phyloP scores from a whole-genome alignment of 2,329 filamentous ascomycete genomes.

The Xylaria sp. region DNA sequence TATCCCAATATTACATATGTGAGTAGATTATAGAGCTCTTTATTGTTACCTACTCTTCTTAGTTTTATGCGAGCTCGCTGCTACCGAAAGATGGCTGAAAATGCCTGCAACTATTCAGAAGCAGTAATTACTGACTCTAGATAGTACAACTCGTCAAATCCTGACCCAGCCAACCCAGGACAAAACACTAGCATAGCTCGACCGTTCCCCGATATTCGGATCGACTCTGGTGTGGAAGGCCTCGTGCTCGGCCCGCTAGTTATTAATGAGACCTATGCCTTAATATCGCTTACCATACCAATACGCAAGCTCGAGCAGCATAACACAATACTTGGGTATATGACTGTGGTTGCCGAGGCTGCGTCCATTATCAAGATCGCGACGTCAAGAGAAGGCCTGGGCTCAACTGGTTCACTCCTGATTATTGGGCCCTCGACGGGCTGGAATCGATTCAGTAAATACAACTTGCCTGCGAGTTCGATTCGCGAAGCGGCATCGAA shows the following conservation, averaged over 20 bases:
- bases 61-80: no score
- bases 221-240: slow-evolving; percentile 52
- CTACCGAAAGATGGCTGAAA: no score
- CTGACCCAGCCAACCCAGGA: slow-evolving; percentile 45
- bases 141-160: slow-evolving; percentile 44
- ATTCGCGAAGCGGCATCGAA: slow-evolving; percentile 42
- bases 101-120: no score
- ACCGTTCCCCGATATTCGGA: slow-evolving; percentile 53
- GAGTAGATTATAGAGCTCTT: no score
- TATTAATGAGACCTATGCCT: slow-evolving; percentile 71
- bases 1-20: slow-evolving; percentile 83
- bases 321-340: slow-evolving; percentile 74
- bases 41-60: no score
- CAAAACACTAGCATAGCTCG: slow-evolving; percentile 49
- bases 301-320: slow-evolving; percentile 68
- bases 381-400: slow-evolving; percentile 69
- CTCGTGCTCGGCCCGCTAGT: slow-evolving; percentile 77
- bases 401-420: slow-evolving; percentile 68
- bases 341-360: slow-evolving; percentile 78
- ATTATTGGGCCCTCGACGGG: slow-evolving; percentile 68
- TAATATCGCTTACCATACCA: slow-evolving; percentile 81
- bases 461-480: slow-evolving; percentile 49
- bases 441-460: slow-evolving; percentile 65
- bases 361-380: slow-evolving; percentile 64
- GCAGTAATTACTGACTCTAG: no score